Evolutionary conservation across 2,329 filamentous ascomycete species (phyloP).

Genomic region (Claviceps lovelessii): DNA sequence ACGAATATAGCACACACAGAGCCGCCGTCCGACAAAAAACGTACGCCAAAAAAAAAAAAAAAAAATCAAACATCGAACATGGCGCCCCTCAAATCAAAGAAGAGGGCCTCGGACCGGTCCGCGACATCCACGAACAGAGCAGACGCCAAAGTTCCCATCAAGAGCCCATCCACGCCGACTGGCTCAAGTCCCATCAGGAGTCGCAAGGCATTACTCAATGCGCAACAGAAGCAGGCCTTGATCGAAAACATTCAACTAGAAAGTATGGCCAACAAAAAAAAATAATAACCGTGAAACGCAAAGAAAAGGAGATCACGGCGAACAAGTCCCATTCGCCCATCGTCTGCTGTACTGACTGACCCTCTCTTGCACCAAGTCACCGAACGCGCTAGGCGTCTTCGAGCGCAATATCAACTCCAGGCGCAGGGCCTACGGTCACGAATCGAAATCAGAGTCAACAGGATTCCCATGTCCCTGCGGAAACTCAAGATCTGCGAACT

Average conservation of each 20-base stretch:
- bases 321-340: background rate
- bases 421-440: constrained; percentile 72
- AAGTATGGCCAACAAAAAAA: constrained; percentile 36
- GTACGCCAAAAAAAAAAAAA: background rate
- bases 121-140: constrained; percentile 5
- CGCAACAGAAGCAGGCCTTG: constrained; percentile 68
- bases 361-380: constrained; percentile 44
- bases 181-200: constrained; percentile 49
- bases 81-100: constrained; percentile 30
- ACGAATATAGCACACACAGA: background rate
- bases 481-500: constrained; percentile 74
- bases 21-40: background rate
- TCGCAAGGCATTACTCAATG: constrained; percentile 44
- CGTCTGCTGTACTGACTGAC: background rate
- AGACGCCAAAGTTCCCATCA: constrained; percentile 12
- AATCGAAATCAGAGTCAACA: constrained; percentile 84
- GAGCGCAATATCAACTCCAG: constrained; percentile 79
- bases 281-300: too few relatives aligned
- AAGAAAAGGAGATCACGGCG: too few relatives aligned
- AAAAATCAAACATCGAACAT: constrained; percentile 21
- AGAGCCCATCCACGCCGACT: constrained; percentile 24
- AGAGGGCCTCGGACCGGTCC: constrained; percentile 15
- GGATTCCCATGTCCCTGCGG: constrained; percentile 68
- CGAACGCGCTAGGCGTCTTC: constrained; percentile 71
- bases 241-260: constrained; percentile 85